Evolutionary conservation across 2,329 filamentous ascomycete species (phyloP).

Genomic region (Colletotrichum brevisporum): DNA sequence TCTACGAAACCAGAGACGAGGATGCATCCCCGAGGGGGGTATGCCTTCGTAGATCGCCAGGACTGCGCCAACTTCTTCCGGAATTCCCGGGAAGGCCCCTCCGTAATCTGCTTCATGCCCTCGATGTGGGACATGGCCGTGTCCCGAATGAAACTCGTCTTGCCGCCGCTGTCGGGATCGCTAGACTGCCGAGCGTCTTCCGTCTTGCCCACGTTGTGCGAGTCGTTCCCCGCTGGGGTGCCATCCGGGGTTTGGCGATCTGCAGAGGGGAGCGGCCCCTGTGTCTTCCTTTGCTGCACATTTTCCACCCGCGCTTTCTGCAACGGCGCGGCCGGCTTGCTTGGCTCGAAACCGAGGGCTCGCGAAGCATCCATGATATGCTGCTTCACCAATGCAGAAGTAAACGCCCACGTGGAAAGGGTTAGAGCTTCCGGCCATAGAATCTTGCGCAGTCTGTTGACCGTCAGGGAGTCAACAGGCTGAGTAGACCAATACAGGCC

Average conservation of each 20-base stretch:
- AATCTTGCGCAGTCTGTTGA: slow-evolving; percentile 60
- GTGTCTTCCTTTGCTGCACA: slow-evolving; percentile 24
- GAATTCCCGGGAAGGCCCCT: slow-evolving; percentile 37
- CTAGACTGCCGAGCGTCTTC: slow-evolving; percentile 19
- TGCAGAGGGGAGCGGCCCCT: slow-evolving; percentile 29
- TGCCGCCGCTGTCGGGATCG: slow-evolving; percentile 36
- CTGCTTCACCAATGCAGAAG: slow-evolving; percentile 61
- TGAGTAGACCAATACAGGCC: slow-evolving; percentile 62
- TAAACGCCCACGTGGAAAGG: slow-evolving; percentile 66
- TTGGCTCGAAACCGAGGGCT: slow-evolving; percentile 60
- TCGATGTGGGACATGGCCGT: slow-evolving; percentile 39
- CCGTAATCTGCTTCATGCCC: slow-evolving; percentile 40
- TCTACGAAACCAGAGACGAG: slow-evolving; percentile 69
- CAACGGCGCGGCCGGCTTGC: slow-evolving; percentile 1
- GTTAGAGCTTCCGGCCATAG: slow-evolving; percentile 69
- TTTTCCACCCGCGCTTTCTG: slow-evolving; percentile 7
- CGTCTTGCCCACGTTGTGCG: slow-evolving; percentile 33
- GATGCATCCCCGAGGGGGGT: slow-evolving; percentile 66
- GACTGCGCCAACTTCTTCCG: slow-evolving; percentile 48
- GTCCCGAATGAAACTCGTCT: slow-evolving; percentile 41
- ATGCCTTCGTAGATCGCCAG: slow-evolving; percentile 60
- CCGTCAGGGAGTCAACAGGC: slow-evolving; percentile 63
- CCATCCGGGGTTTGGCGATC: slow-evolving; percentile 40
- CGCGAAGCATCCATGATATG: slow-evolving; percentile 59
- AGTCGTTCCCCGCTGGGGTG: slow-evolving; percentile 32